phyloP scores from a whole-genome alignment of 2,329 filamentous ascomycete species.

The Diaporthe eres region DNA sequence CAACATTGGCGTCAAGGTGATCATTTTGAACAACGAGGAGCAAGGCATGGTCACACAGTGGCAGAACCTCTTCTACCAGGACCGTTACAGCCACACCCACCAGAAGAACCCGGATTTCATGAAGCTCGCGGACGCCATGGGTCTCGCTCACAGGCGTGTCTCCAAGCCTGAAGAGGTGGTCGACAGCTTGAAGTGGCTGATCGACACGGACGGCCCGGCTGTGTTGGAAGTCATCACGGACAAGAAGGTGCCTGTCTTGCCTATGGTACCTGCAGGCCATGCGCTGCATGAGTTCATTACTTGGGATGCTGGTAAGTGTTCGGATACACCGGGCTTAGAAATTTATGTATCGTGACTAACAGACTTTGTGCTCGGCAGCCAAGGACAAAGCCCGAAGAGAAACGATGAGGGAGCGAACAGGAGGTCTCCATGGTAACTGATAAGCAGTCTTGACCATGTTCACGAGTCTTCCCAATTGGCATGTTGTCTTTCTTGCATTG shows the following conservation, averaged over 20 bases:
- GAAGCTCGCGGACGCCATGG: conserved; percentile 93
- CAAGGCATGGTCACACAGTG: conserved; percentile 99
- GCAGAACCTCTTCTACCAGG: conserved; percentile 98
- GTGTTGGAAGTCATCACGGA: conserved; percentile 94
- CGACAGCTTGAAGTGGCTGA: conserved; percentile 87
- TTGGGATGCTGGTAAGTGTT: conserved; percentile 80
- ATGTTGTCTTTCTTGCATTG: conserved; percentile 9
- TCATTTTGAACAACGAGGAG: conserved; percentile 96
- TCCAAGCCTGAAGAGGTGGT: conserved; percentile 82
- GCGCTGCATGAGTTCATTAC: conserved; percentile 94
- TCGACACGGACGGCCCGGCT: conserved; percentile 90
- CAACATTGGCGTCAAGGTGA: conserved; percentile 95
- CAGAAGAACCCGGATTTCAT: conserved; percentile 97
- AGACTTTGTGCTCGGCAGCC: conserved; percentile 61
- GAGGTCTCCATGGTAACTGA: conserved; percentile 61
- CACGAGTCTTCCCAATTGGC: not conserved
- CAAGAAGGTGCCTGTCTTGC: conserved; percentile 92
- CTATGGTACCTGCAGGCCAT: conserved; percentile 93
- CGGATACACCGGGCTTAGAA: not conserved
- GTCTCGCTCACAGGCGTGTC: conserved; percentile 80
- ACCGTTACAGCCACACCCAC: conserved; percentile 92
- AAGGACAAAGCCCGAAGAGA: conserved; percentile 78
- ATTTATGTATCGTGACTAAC: conserved; percentile 52
- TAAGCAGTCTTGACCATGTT: not conserved
- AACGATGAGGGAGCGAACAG: conserved; percentile 75